Base-by-base conservation (phyloP, 1,284 basidiomycete species). In the Ganoderma lucidum region DNA sequence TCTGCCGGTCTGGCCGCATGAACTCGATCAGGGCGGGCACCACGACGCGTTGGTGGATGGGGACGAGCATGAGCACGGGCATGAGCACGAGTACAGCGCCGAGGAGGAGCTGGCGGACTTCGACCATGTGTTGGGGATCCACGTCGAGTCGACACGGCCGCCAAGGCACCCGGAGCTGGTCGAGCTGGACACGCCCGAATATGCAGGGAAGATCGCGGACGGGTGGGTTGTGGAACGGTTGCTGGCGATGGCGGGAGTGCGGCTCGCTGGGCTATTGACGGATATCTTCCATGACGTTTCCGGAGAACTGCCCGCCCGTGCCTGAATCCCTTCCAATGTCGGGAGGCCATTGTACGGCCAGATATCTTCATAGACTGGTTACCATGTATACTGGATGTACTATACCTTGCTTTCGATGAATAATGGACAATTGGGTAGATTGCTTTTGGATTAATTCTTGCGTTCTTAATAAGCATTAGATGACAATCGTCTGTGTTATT, bases 121-220 rank as follows among this genome's bases (percentile, higher is more conserved):
- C 6, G 59, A 61, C 14, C n/a, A 61, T 28, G 59, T 61, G 59
- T 41, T 61, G 1, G 59, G 59, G 9, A 44, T 61, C 59, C 59
- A 61, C 39, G 59, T 61, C 19, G 59, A 61, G 59, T 60, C 19
- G 14, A n/a, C 35, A 17, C 48, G 70, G 15, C 70, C 67, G 35
- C 73, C 69, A 39, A 72, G 76, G 62, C 78, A 79, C 64, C 69
- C 85, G n/a, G 78, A 78, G 60, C 68, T 79, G 66, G 67, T 94
- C 42, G 93, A 97, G 80, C 86, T 98, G n/a, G 93, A 97, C 79
- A 96, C 93, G 30, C 90, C 93, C 0, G 84, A 90, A 71, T 98
- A 98, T 76, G 82, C 91, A 0, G 95, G 93, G 1, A 81, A 81
- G 32, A 89, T 97, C 73, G 82, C 83, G 65, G 81, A 89, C 53